Evolutionary conservation across 1,284 basidiomycete genomes (phyloP).

Genomic region (Ganoderma resinaceum): DNA sequence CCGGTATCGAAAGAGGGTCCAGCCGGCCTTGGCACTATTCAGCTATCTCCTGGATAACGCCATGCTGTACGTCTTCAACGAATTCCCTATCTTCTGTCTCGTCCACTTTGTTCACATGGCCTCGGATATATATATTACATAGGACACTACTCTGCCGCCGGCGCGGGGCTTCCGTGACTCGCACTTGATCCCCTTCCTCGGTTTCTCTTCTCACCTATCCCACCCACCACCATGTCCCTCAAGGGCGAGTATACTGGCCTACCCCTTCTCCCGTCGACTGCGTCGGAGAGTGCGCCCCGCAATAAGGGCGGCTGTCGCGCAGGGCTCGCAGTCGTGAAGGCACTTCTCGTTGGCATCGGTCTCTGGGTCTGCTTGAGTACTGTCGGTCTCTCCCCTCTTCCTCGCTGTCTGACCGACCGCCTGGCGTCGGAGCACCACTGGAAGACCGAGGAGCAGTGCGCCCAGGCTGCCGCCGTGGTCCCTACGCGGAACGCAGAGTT

Average conservation of each 20-base stretch:
- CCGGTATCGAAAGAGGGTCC: background rate
- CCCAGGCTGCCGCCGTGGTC: constrained; percentile 51
- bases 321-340: constrained; percentile 19
- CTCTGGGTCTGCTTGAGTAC: constrained; percentile 22
- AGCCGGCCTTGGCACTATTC: background rate
- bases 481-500: constrained; percentile 51
- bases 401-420: constrained; percentile 10
- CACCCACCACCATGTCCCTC: constrained; percentile 29
- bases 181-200: constrained; percentile 5
- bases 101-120: constrained; percentile 7
- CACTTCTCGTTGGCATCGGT: constrained; percentile 19
- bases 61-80: background rate
- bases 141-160: background rate
- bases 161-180: constrained; percentile 11
- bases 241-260: constrained; percentile 23
- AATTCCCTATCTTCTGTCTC: background rate
- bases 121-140: constrained; percentile 12
- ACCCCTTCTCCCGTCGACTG: constrained; percentile 19
- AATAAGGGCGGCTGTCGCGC: constrained; percentile 16
- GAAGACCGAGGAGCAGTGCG: constrained; percentile 43
- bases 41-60: constrained; percentile 20
- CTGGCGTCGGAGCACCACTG: constrained; percentile 2
- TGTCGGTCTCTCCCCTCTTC: constrained; percentile 13
- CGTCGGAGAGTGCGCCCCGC: constrained; percentile 12
- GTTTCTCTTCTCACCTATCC: constrained; percentile 8